Base-by-base conservation (phyloP, 1,284 basidiomycete species). In the Moesziomyces sp. region DNA sequence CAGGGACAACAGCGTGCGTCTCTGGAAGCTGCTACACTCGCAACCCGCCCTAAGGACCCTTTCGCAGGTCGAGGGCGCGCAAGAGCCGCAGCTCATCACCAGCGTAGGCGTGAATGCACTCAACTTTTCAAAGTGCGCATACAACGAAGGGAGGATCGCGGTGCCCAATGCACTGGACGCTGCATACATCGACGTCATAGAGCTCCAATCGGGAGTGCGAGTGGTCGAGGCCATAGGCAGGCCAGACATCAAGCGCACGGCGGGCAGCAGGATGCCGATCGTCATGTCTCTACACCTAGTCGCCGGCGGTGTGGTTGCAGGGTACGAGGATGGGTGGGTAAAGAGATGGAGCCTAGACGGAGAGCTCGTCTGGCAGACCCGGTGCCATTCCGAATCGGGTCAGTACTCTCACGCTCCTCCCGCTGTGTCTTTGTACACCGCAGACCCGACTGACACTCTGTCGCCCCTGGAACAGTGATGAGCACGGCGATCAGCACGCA, bases 161-260 rank as follows among this genome's bases (percentile, higher is more conserved):
- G 85, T 96, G 11, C 93, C 93, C 0, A 94, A 94, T 81, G 87
- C 95, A 9, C 87, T 93, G 19, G 93, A 97, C 74, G 94, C 93
- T 8, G 89, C 92, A 40, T 87, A 91, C 92, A 91, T 90, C 23
- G 93, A 96, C 79, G 85, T 95, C 18, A 93, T 93, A 90, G 84
- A 87, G 13, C 81, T 95, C 13, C 91, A 91, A 0, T 86, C 87
- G 0, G 83, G 86, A 47, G 85, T 88, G 44, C 86, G 93, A 28
- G 71, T 93, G 3, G 92, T 94, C 81, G 92, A 93, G 13, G 92
- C 92, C 0, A 88, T 94, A 46, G 44, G 49, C 3, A 34, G 42
- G 18, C 67, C 75, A 0, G 58, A 71, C 45, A 59, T 71, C 28
- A 44, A 54, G 18, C 45, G 40, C 13, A 5, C 44, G 3, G 13